A percentile compares a stretch with the other conserved stretches of the same genome.
phyloP scores from a whole-genome alignment of 2,329 filamentous ascomycete species.

The Claviceps digitariae region DNA sequence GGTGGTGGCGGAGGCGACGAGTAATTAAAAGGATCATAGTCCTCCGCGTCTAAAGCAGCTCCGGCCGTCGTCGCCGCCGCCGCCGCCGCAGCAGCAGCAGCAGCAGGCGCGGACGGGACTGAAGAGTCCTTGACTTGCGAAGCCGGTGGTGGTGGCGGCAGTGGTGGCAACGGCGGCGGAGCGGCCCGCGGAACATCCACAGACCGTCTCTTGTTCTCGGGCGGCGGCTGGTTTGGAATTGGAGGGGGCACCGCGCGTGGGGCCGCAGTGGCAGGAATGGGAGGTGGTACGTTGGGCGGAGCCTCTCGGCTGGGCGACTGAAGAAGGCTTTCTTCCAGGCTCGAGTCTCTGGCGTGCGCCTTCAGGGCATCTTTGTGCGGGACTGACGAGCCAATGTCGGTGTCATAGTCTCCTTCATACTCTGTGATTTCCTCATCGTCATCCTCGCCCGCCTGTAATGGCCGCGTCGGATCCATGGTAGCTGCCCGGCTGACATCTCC shows the following conservation, averaged over 20 bases:
- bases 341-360: slow-evolving; percentile 63
- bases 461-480: slow-evolving; percentile 27
- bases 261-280: slow-evolving; percentile 37
- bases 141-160: neutral
- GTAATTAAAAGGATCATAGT: slow-evolving; percentile 57
- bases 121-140: slow-evolving; percentile 16
- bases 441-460: slow-evolving; percentile 39
- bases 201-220: slow-evolving; percentile 44
- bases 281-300: slow-evolving; percentile 37
- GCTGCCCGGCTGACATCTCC: slow-evolving; percentile 37
- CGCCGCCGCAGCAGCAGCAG: no score
- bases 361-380: slow-evolving; percentile 89
- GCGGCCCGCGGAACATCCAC: slow-evolving; percentile 57
- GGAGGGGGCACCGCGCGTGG: slow-evolving; percentile 52
- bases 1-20: slow-evolving; percentile 19
- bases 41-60: slow-evolving; percentile 37
- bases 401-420: slow-evolving; percentile 96
- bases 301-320: slow-evolving; percentile 37
- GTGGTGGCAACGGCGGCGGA: slow-evolving; percentile 44
- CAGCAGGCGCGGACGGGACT: slow-evolving; percentile 1
- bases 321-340: slow-evolving; percentile 56
- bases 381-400: slow-evolving; percentile 88
- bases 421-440: slow-evolving; percentile 74
- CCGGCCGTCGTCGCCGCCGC: neutral
- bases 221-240: slow-evolving; percentile 45